Conservation (phyloP, 768 basidiomycete species). For the Collybia mongolica region DNA sequence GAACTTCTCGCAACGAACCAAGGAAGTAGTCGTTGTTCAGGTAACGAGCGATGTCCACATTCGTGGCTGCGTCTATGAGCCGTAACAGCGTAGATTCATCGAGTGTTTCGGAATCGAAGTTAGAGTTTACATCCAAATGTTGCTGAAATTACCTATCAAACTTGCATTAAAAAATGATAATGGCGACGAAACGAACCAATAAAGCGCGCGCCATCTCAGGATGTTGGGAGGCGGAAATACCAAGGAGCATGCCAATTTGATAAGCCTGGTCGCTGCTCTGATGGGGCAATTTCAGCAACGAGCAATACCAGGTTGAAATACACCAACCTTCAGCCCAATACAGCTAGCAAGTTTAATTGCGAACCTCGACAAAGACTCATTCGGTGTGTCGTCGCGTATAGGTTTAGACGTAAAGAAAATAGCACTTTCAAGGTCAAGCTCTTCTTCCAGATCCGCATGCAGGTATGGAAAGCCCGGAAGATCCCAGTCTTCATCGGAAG, state of each 20-base stretch:
- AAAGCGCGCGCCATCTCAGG: constrained; percentile 52
- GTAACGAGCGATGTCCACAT: constrained; percentile 59
- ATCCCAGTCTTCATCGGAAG: constrained; percentile 79
- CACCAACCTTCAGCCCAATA: constrained; percentile 57
- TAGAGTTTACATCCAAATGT: constrained; percentile 48
- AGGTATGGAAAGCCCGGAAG: constrained; percentile 70
- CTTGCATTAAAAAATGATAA: not conserved
- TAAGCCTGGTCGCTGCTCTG: constrained; percentile 59
- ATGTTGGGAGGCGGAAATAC: constrained; percentile 64
- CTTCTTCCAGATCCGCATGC: constrained; percentile 56
- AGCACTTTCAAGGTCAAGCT: constrained; percentile 58
- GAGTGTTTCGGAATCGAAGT: constrained; percentile 54
- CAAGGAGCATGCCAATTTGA: constrained; percentile 60
- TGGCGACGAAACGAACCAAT: constrained; percentile 28
- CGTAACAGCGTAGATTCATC: constrained; percentile 54
- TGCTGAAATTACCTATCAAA: constrained; percentile 35
- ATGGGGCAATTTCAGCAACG: not conserved
- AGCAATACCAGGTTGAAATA: not conserved
- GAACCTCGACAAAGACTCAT: constrained; percentile 52
- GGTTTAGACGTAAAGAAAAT: constrained; percentile 55
- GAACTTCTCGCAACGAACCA: constrained; percentile 35
- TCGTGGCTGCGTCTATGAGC: constrained; percentile 65
- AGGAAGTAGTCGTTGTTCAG: constrained; percentile 46
- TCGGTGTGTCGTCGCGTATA: constrained; percentile 52
- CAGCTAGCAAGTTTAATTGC: constrained; percentile 53